Base-by-base conservation (phyloP, 164 flowering plant species). In the Buxus sempervirens region DNA sequence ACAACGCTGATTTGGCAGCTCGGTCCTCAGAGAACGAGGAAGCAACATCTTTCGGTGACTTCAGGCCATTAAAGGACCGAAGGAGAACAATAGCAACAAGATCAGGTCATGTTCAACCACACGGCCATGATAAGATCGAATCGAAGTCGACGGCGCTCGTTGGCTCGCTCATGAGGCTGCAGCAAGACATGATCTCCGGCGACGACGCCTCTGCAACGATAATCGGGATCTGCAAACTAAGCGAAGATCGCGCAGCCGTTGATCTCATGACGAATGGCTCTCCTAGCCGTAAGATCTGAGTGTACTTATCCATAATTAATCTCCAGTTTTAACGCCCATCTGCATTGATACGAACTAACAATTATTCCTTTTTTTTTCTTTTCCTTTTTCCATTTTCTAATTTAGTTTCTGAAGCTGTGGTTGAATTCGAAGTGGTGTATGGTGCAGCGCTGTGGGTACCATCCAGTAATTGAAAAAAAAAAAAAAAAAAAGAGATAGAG, bases 201-300 rank as follows among this genome's bases (percentile, higher is more conserved):
- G 26, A 13, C 26, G 26, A 61, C 4, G 24, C 67, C 1, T 10
- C 71, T 6, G 56, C 65, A 38, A 32, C 66, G 25, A 55, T 67
- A 25, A 54, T 71, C 66, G 36, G 23, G 23, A 53, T 73, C 61
- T 68, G 68, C 72, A 73, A 64, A 59, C 28, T 73, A 54, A 73
- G 60, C 64, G 38, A 58, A 64, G 76, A 73, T 64, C 61, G 60
- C 48, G 38, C 26, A 38, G 58, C 78, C 42, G 66, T 64, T 22
- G 70, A 74, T 74, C 58, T 74, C 9, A n/a, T 65, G 15, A 58
- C 64, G 38, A n/a, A 54, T 16, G 49, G 14, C 51, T 36, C 59
- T 64, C 53, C 21, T 36, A 60, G 54, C 69, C 65, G 10, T 64
- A 45, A 49, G 55, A 68, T 73, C 68, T 68, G 66, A 68, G 60